Evolutionary conservation across 768 basidiomycete genomes (phyloP).

Genomic region (Panellus pusillus): DNA sequence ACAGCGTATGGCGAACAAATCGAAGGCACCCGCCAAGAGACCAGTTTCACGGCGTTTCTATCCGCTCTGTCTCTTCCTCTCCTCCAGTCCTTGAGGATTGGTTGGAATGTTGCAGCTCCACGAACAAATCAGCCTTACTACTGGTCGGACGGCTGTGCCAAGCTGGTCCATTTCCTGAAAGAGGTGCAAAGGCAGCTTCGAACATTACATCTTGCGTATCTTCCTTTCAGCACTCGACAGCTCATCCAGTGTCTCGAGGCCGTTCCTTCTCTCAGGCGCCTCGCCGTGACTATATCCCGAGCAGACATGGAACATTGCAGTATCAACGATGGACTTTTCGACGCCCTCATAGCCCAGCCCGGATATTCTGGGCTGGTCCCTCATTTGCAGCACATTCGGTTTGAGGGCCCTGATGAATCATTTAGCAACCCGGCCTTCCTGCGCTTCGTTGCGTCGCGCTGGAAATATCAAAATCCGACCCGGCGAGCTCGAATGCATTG

Average conservation of each 20-base stretch:
- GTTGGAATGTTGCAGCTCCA: slow-evolving; percentile 27
- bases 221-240: slow-evolving; percentile 37
- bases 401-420: slow-evolving; percentile 37
- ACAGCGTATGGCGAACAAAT: slow-evolving; percentile 28
- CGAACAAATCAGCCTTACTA: not conserved
- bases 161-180: slow-evolving; percentile 12
- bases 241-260: slow-evolving; percentile 32
- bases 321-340: slow-evolving; percentile 36
- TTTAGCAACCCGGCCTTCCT: slow-evolving; percentile 28
- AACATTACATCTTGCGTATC: slow-evolving; percentile 35
- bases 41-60: slow-evolving; percentile 33
- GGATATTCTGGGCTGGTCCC: slow-evolving; percentile 23
- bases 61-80: slow-evolving; percentile 29
- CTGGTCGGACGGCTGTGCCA: slow-evolving; percentile 6
- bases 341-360: slow-evolving; percentile 17
- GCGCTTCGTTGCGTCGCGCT: slow-evolving; percentile 35
- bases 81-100: slow-evolving; percentile 33
- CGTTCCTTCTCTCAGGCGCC: slow-evolving; percentile 29
- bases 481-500: slow-evolving; percentile 26
- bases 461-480: slow-evolving; percentile 18
- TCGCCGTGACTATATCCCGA: slow-evolving; percentile 38
- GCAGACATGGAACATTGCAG: slow-evolving; percentile 34
- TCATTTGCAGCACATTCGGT: slow-evolving; percentile 24
- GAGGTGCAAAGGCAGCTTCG: slow-evolving; percentile 29
- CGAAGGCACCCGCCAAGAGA: slow-evolving; percentile 19